These are phyloP conservation scores for Nemania sp. DNA, from an alignment of 2,329 filamentous ascomycete species.

Conservation along the genomic window DNA sequence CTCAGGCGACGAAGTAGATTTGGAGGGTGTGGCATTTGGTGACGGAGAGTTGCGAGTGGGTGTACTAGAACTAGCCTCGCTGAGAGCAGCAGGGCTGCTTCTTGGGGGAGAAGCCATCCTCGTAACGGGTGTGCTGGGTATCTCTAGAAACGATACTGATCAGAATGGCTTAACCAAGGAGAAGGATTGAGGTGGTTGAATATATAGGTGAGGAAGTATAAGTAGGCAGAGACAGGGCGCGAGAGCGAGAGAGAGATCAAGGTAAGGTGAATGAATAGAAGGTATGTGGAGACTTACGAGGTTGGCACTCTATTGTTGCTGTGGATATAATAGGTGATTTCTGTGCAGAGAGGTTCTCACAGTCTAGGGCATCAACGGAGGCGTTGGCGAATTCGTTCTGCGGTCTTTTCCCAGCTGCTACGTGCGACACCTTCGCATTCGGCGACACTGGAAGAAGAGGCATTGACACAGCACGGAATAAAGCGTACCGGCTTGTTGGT, in stretches of 20 bases:
- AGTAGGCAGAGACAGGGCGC: not conserved
- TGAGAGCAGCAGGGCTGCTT: constrained; percentile 54
- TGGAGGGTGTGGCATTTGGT: constrained; percentile 49
- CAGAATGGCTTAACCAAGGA: constrained; percentile 7
- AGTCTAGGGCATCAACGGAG: constrained; percentile 44
- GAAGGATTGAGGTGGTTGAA: constrained; percentile 21
- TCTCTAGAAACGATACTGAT: constrained; percentile 33
- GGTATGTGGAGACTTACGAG: constrained; percentile 39
- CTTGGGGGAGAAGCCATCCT: constrained; percentile 45
- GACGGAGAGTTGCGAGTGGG: constrained; percentile 55
- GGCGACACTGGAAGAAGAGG: constrained; percentile 61
- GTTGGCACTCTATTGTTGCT: constrained; percentile 32
- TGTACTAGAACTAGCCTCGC: constrained; percentile 58
- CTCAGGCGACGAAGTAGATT: constrained; percentile 40
- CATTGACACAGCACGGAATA: constrained; percentile 52
- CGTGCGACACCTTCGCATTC: constrained; percentile 61
- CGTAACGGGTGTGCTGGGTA: constrained; percentile 41
- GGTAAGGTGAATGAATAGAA: not conserved
- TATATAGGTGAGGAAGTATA: too few relatives aligned
- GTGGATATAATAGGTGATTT: constrained; percentile 40
- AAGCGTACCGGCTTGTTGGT: constrained; percentile 32
- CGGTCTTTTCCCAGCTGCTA: constrained; percentile 58
- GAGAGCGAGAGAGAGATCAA: not conserved
- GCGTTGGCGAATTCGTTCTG: constrained; percentile 59
- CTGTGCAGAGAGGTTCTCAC: constrained; percentile 38